Evolutionary conservation across 306 rosid genomes (phyloP), one percentile per base, ranked within the genome.

Genomic region (Crataegus laevigata): DNA sequence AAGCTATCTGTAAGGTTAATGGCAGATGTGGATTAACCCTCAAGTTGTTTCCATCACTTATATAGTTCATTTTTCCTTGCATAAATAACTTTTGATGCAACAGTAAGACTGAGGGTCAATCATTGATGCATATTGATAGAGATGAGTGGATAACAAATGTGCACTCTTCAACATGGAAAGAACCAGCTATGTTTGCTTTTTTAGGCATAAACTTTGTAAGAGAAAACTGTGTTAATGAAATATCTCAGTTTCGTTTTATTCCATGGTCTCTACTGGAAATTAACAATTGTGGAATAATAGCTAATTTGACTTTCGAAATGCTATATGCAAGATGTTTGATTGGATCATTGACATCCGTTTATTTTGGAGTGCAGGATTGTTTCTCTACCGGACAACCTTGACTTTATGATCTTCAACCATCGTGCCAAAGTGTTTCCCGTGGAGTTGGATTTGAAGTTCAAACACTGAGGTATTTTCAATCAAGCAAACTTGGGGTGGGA

Each of bases 361-460:
- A 70, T 79, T 72, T 22, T 73, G 83, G 64, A 74, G 66, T 83
- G 85, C 90, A 91, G 97, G 88, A 87, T 89, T 45, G 96, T 91
- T 76, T 88, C 89, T 78, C 86, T 91, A 73, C 96, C 93, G 18
- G 87, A 72, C 78, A 93, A 88, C 84, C 64, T 79, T 67, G 98
- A 93, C 85, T 93, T 93, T 70, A 89, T 91, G 93, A 84, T 84
- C 83, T 93, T 93, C 88, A 93, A 93, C 86, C 98, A 91, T 73
- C 87, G 98, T 58, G 96, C 96, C 82, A 88, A 78, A 74, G 86
- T 78, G 28, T 84, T 85, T 50, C 87, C 96, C 0, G 18, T 74
- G 75, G 86, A 83, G 68, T 58, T 78, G 78, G 89, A 85, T 72
- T 30, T 83, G 91, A 87, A 88, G 86, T 83, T 84, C 61, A 89